Evolutionary conservation across 2,329 filamentous ascomycete species (phyloP).

Genomic region (Cladosporium cucumerinum): DNA sequence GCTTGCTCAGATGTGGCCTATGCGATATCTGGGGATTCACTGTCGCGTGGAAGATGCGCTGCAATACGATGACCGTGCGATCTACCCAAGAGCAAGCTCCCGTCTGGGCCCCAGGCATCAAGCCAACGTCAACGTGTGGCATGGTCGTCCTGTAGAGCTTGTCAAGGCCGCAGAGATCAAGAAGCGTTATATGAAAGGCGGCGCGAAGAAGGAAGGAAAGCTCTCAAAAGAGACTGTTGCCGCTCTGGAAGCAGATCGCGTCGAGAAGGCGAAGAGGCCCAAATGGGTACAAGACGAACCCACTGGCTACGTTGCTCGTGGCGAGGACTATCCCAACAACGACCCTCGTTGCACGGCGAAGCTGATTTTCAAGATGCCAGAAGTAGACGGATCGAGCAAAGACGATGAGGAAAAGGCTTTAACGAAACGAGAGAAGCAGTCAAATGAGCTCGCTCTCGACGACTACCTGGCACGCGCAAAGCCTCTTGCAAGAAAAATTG

Average conservation of each 20-base stretch:
- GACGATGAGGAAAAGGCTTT: conserved; percentile 42
- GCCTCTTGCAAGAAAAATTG: conserved; percentile 61
- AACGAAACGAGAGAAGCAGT: conserved; percentile 28
- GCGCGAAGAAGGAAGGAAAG: conserved; percentile 72
- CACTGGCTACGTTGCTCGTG: conserved; percentile 76
- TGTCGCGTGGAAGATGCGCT: conserved; percentile 92
- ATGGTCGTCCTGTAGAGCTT: conserved; percentile 80
- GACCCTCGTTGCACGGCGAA: conserved; percentile 73
- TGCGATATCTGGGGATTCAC: conserved; percentile 91
- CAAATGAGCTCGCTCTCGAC: conserved; percentile 49
- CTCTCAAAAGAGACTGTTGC: conserved; percentile 75
- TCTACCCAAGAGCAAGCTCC: conserved; percentile 92
- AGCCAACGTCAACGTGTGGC: conserved; percentile 80
- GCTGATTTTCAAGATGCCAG: conserved; percentile 69
- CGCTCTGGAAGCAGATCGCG: conserved; percentile 76
- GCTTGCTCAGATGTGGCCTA: conserved; percentile 92
- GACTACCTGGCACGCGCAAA: conserved; percentile 72
- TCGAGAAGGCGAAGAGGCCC: conserved; percentile 74
- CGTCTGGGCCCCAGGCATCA: conserved; percentile 88
- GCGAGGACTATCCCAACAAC: conserved; percentile 70
- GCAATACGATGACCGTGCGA: conserved; percentile 89
- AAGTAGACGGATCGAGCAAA: conserved; percentile 21
- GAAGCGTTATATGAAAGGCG: conserved; percentile 64
- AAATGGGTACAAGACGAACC: conserved; percentile 95
- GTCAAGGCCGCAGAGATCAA: conserved; percentile 86